Evolutionary conservation across 352 stramenopile genomes (phyloP).

Genomic region (Phytophthora multivora): DNA sequence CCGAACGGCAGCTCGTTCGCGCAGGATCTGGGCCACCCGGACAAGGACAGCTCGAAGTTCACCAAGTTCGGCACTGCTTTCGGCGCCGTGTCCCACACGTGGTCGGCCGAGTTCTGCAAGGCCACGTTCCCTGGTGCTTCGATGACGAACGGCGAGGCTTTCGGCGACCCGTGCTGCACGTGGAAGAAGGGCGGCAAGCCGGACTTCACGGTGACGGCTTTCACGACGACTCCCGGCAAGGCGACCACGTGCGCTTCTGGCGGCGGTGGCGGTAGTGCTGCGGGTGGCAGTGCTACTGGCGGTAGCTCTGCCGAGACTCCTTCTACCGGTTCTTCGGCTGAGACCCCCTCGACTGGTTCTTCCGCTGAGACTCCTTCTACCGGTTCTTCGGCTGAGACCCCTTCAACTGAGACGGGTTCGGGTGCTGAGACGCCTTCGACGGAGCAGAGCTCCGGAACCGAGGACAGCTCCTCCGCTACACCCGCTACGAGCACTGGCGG

Average conservation of each 20-base stretch:
- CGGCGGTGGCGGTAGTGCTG: background rate
- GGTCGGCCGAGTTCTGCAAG: constrained; percentile 30
- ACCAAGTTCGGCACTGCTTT: constrained; percentile 49
- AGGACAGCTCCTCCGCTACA: background rate
- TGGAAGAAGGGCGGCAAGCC: constrained; percentile 42
- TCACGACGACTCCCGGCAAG: constrained; percentile 29
- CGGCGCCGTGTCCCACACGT: constrained; percentile 25
- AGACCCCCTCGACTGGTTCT: background rate
- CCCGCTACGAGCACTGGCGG: background rate
- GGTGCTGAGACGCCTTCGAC: constrained; percentile 6
- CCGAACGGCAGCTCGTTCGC: constrained; percentile 47
- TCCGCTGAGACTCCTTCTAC: background rate
- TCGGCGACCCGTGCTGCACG: constrained; percentile 63
- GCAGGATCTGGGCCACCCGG: constrained; percentile 45
- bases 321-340: background rate
- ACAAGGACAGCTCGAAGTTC: constrained; percentile 32
- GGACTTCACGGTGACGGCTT: constrained; percentile 44
- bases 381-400: background rate
- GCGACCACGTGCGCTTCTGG: constrained; percentile 26
- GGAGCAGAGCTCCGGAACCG: background rate
- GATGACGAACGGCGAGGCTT: constrained; percentile 47
- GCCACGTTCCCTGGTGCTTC: constrained; percentile 27
- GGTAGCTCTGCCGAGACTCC: constrained; percentile 1
- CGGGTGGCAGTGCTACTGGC: background rate
- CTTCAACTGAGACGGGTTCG: background rate